phyloP scores from a whole-genome alignment of 176 grass and related monocot species.

The Aegilops longissima region DNA sequence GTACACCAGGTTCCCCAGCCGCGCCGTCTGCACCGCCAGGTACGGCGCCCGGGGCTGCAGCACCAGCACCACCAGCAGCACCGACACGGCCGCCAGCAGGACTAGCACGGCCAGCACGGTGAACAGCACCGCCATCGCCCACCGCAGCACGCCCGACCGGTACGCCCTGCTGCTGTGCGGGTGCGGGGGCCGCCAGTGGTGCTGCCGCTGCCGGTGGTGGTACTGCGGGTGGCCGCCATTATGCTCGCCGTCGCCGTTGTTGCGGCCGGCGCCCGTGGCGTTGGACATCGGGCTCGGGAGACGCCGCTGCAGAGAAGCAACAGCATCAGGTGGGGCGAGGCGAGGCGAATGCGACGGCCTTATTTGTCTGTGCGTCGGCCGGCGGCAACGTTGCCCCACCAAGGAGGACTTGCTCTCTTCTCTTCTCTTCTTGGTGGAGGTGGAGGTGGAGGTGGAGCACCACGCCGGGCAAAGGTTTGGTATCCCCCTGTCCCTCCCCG shows the following conservation, averaged over 20 bases:
- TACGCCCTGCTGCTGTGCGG: not conserved
- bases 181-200: not conserved
- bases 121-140: conserved; percentile 47
- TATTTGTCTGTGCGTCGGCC: not conserved
- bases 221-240: not conserved
- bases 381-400: conserved; percentile 14
- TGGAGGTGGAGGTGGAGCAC: not conserved
- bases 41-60: conserved; percentile 51
- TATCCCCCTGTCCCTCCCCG: not conserved
- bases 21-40: conserved; percentile 37
- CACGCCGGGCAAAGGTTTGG: conserved; percentile 35
- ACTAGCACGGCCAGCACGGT: conserved; percentile 49
- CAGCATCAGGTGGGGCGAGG: not conserved
- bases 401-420: not conserved
- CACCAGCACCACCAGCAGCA: conserved; percentile 45
- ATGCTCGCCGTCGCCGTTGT: not conserved
- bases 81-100: conserved; percentile 31
- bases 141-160: conserved; percentile 25
- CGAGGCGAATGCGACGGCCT: not conserved
- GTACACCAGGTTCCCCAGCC: conserved; percentile 51
- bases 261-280: not conserved
- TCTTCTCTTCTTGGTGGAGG: not conserved
- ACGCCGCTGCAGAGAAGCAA: not conserved
- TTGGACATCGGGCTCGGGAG: not conserved
- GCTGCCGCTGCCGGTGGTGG: not conserved